Conservation (phyloP, 805 yeast genomes). For the Candida boleticola region DNA sequence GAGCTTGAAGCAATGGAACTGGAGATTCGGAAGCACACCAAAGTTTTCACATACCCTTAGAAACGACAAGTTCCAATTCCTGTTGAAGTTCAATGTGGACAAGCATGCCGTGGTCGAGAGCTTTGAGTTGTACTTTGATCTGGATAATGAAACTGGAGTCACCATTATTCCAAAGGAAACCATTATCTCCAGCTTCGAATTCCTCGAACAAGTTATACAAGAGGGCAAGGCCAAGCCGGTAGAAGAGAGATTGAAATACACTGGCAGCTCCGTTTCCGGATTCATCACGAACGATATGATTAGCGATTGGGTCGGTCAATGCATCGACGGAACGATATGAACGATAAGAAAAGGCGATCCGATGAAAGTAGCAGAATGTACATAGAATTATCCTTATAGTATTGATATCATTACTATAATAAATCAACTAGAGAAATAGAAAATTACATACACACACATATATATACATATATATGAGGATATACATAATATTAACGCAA, state of each 20-base stretch:
- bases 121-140: conserved; percentile 15
- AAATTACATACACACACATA: neutral
- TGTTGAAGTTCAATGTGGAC: conserved; percentile 45
- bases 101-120: conserved; percentile 33
- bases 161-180: conserved; percentile 6
- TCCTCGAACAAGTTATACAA: conserved; percentile 24
- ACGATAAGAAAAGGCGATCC: too few species aligned
- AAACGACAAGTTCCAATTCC: conserved; percentile 32
- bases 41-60: conserved; percentile 55
- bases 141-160: neutral
- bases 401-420: too few species aligned
- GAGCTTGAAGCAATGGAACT: conserved; percentile 57
- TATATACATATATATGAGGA: neutral
- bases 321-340: conserved; percentile 44
- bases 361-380: too few species aligned
- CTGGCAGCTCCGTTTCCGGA: conserved; percentile 45
- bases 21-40: conserved; percentile 80
- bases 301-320: conserved; percentile 45
- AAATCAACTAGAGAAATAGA: neutral
- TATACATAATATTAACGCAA: too few species aligned
- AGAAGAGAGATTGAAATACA: conserved; percentile 26
- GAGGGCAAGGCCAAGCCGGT: conserved; percentile 14
- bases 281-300: conserved; percentile 40
- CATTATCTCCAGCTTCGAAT: conserved; percentile 29
- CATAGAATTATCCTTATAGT: too few species aligned